These are phyloP conservation scores for Magnolia officinalis DNA, from an alignment of 164 flowering plant species.

Conservation along the genomic window DNA sequence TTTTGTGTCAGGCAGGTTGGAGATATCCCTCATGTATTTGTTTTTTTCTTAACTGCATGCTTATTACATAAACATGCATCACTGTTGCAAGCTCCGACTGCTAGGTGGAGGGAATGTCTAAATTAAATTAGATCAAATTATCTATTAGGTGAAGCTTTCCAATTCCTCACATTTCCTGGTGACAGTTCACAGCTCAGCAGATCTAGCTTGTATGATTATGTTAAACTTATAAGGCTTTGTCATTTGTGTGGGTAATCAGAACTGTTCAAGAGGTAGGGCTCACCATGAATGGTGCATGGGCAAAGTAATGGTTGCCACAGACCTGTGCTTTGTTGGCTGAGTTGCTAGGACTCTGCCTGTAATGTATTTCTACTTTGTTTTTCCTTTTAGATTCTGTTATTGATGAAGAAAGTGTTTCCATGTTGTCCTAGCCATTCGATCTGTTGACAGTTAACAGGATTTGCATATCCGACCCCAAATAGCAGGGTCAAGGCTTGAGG, in stretches of 20 bases:
- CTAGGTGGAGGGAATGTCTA: too few relatives aligned
- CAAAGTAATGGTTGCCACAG: too few relatives aligned
- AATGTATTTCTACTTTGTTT: not conserved
- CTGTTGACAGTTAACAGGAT: not conserved
- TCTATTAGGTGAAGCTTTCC: not conserved
- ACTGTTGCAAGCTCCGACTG: too few relatives aligned
- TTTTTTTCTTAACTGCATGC: constrained; percentile 4
- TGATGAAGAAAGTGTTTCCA: too few relatives aligned
- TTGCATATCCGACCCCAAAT: not conserved
- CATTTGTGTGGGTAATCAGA: not conserved
- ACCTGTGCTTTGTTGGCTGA: not conserved
- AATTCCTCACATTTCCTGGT: not conserved
- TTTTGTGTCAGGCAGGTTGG: constrained; percentile 59
- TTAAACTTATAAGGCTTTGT: not conserved
- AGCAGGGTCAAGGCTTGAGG: not conserved
- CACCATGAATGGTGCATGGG: too few relatives aligned
- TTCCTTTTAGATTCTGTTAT: not conserved
- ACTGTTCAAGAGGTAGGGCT: too few relatives aligned
- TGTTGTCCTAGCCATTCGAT: too few relatives aligned
- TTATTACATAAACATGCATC: too few relatives aligned
- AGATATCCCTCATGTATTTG: not conserved
- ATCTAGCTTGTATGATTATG: not conserved
- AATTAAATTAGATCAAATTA: too few relatives aligned
- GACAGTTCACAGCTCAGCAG: not conserved
- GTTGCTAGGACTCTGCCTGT: not conserved